Base-by-base conservation (phyloP, 306 rosid genomes). In the Quercus dentata region DNA sequence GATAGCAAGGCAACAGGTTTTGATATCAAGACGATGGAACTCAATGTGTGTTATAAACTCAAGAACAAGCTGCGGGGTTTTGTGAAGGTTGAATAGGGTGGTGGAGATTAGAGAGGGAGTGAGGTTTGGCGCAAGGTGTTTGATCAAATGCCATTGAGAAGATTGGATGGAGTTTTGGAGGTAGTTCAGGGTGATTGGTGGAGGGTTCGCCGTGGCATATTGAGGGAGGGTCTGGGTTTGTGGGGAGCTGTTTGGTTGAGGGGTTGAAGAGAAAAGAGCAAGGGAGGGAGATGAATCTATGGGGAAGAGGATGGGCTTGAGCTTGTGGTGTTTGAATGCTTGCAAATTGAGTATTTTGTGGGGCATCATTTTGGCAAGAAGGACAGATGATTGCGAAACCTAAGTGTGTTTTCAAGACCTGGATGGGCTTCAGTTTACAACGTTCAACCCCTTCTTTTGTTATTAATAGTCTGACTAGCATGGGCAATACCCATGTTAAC, bases 91-190 rank as follows among this genome's bases (percentile, higher is more conserved):
- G 65, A 63, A 52, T 15, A 92, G 83, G 74, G 91, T 59, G 18
- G 89, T 77, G 6, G 94, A 85, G 74, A 88, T 69, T 20, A 87
- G 78, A 41, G 92, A 80, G 17, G 97, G 77, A 9, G 90, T 73
- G 20, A 90, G 76, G 33, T 83, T 73, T 18, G 87, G 85, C 0
- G 85, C 83, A 41, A 86, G 62, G 10, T 87, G 97, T 87, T 94
- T 51, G 97, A 92, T 84, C 54, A 87, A 91, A 89, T 92, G 90
- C 97, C 98, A 94, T 83, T 89, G 91, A 83, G 94, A 94, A 70
- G 97, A 80, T 12, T 85, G 77, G 59, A 90, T 86, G 1, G 84
- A 81, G 74, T 73, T 25, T 4, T 87, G 76, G 1, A 94, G 80
- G 3, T n/a, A 54, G 4, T 82, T 19, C 7, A 74, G 82, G 25